Evolutionary conservation across 1,284 basidiomycete genomes (phyloP).

Genomic region (Melanopsichium pennsylvanicum): DNA sequence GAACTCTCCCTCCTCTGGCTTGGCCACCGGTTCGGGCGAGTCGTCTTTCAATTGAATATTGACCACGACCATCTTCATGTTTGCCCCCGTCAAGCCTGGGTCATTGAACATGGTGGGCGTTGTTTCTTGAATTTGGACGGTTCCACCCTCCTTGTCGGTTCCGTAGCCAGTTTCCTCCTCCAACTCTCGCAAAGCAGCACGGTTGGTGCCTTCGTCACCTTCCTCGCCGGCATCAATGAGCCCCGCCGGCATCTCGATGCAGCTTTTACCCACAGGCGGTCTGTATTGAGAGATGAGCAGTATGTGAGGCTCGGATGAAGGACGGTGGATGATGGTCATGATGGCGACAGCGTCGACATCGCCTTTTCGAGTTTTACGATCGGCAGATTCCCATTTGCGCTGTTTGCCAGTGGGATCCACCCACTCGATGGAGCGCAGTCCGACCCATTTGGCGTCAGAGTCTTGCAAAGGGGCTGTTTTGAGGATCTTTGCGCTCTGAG

Average conservation of each 20-base stretch:
- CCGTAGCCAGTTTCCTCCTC: conserved; percentile 65
- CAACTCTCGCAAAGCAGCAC: conserved; percentile 60
- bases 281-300: conserved; percentile 61
- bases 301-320: conserved; percentile 47
- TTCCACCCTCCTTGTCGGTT: conserved; percentile 43
- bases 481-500: conserved; percentile 41
- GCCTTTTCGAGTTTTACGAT: conserved; percentile 61
- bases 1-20: conserved; percentile 63
- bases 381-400: conserved; percentile 63
- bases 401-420: conserved; percentile 58
- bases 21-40: conserved; percentile 58
- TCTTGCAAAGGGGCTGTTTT: conserved; percentile 43
- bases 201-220: conserved; percentile 51
- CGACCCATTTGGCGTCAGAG: conserved; percentile 61
- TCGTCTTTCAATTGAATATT: conserved; percentile 57
- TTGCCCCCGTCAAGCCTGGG: conserved; percentile 58
- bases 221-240: conserved; percentile 62
- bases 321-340: conserved; percentile 58
- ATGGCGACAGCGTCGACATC: conserved; percentile 64
- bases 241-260: conserved; percentile 65
- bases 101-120: conserved; percentile 58
- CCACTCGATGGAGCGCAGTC: conserved; percentile 61
- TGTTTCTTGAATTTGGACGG: conserved; percentile 46
- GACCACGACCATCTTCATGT: conserved; percentile 61
- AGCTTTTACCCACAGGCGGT: conserved; percentile 50